phyloP scores from a whole-genome alignment of 2,329 filamentous ascomycete genomes.

The Aulographum hederae region DNA sequence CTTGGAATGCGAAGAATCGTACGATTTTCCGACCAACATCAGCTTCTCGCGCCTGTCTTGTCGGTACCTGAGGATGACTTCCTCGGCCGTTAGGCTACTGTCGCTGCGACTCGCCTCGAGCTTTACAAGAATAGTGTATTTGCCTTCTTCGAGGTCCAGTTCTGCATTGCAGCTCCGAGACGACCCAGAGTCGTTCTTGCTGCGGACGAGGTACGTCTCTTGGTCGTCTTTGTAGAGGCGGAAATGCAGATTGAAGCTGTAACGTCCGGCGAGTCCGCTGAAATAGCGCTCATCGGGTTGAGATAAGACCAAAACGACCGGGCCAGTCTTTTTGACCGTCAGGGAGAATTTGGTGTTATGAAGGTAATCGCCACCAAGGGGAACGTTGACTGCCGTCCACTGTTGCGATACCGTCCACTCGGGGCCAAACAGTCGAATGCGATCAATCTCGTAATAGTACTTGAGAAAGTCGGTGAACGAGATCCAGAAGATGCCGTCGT shows the following conservation, averaged over 20 bases:
- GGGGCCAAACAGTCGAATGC: constrained; percentile 31
- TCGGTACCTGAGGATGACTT: constrained; percentile 4
- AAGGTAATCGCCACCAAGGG: constrained; percentile 34
- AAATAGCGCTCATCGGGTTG: constrained; percentile 36
- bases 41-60: constrained; percentile 3
- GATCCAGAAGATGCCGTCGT: constrained; percentile 47
- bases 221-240: constrained; percentile 7
- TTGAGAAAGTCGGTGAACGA: constrained; percentile 29
- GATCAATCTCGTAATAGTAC: constrained; percentile 32
- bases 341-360: constrained; percentile 30
- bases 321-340: constrained; percentile 24
- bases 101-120: constrained; percentile 4
- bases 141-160: constrained; percentile 4
- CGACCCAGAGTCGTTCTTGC: constrained; percentile 3
- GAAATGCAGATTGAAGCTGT: constrained; percentile 37
- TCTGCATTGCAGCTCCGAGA: constrained; percentile 4
- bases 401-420: constrained; percentile 35
- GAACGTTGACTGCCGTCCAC: constrained; percentile 33
- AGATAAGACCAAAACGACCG: constrained; percentile 31
- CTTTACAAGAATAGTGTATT: constrained; percentile 5
- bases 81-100: constrained; percentile 1
- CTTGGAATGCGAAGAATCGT: constrained; percentile 5
- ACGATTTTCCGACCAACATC: constrained; percentile 4
- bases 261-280: constrained; percentile 29
- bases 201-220: constrained; percentile 3